phyloP scores from a whole-genome alignment of 345 rosid species.

The Kandelia obovata region DNA sequence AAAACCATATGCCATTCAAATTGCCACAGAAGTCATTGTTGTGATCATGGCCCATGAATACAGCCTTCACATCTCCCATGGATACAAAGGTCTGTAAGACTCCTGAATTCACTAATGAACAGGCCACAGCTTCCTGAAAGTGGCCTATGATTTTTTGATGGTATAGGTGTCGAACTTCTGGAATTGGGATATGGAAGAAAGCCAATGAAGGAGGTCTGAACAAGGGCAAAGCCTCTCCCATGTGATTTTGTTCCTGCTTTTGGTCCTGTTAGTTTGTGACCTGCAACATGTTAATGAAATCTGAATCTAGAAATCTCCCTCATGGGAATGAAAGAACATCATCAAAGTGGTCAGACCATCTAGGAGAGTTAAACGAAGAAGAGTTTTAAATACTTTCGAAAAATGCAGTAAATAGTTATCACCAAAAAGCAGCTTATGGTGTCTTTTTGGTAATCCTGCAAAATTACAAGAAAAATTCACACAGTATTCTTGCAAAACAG shows the following conservation, averaged over 20 bases:
- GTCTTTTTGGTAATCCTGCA: too few relatives aligned
- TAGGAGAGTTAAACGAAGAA: background rate
- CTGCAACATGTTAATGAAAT: conserved; percentile 38
- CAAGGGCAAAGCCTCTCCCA: conserved; percentile 15
- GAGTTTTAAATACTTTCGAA: too few relatives aligned
- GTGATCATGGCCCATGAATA: conserved; percentile 86
- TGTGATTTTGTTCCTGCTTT: conserved; percentile 6
- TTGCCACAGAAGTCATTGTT: conserved; percentile 81
- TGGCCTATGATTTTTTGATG: conserved; percentile 51
- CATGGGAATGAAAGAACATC: conserved; percentile 13
- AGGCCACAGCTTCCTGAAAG: conserved; percentile 74
- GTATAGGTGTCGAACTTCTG: conserved; percentile 60
- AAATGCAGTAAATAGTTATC: too few relatives aligned
- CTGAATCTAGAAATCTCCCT: conserved; percentile 26
- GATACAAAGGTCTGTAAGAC: conserved; percentile 59
- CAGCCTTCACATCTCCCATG: conserved; percentile 79
- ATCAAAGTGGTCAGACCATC: background rate
- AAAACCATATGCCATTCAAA: conserved; percentile 73
- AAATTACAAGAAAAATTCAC: too few relatives aligned
- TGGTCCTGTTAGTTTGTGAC: conserved; percentile 44
- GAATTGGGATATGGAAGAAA: conserved; percentile 86
- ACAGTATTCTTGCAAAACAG: background rate
- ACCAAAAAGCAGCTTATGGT: too few relatives aligned
- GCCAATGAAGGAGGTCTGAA: conserved; percentile 45
- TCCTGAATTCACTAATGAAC: conserved; percentile 66